Evolutionary conservation across 805 yeast genomes (phyloP), one percentile per base, ranked within the genome.

Genomic region (Candida qinlingensis): DNA sequence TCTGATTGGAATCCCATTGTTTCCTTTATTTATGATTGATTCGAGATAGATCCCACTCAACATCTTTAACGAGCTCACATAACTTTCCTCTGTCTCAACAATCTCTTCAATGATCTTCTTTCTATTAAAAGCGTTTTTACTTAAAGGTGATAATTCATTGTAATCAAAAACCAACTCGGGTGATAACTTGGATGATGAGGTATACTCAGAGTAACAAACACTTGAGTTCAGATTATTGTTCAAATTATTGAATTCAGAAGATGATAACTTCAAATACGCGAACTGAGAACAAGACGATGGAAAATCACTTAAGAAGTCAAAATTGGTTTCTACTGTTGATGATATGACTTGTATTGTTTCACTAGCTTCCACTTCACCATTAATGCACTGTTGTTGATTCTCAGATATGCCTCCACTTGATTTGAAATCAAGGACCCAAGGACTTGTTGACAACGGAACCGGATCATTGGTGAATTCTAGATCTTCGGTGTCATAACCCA

Each of bases 61-160:
- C 51, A 75, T 60, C 37, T 65, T 66, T 42, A 80, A 58, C 1
- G 77, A 72, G 40, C 66, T 64, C n/a, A 78, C 59, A 55, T 77
- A 80, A 1, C 63, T 64, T 28, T 65, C 68, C 54, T 80, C 86
- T 10, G 79, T 77, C 11, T 68, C 69, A 0, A 74, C 46, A 5
- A 80, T 57, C 56, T 80, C 86, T 47, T 75, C 72, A n/a, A 75
- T 53, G 2, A 67, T 49, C 41, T 62, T 66, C 26, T 53, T 58
- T 38, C 69, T 50, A 28, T 53, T 58, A 26, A 36, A 51, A 5
- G 51, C 51, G 38, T 45, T 50, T 40, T 57, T 57, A 6, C 56
- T 47, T 1, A 37, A 11, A 8, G 57, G 54, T 3, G 65, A 58
- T 27, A 47, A 33, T 25, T 51, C 49, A 3, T 47, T 39, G 29